Base-by-base conservation (phyloP, 2,329 filamentous ascomycete species). In the Beauveria medogensis region DNA sequence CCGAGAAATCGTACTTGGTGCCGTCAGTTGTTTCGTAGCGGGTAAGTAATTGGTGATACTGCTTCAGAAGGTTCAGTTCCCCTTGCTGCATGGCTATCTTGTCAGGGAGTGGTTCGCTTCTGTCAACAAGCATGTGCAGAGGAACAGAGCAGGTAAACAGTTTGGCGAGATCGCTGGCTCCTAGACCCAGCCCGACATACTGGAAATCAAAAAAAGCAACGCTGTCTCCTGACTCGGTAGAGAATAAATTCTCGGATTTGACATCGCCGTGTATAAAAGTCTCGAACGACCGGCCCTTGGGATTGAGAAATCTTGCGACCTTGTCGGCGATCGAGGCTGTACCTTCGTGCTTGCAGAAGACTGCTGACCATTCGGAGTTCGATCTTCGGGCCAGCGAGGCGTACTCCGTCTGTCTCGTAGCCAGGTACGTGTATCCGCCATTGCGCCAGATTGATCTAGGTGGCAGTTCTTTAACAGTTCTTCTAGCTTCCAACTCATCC, bases 191-290 rank as follows among this genome's bases (percentile, higher is more conserved):
- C 0, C 87, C 87, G 0, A 82, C 79, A 65, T 89, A 89, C 65
- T 89, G 86, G 60, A 89, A 89, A 68, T 89, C 87, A 66, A 85
- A 88, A 64, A 89, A 86, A 0, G 83, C 85, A 2, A 85, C 83
- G 3, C 73, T 62, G 2, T 80, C 71, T 1, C 82, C 83, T 0
- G 69, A 64, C 0, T 67, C 61, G 0, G 74, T 83, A 0, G 82
- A 83, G 66, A 88, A 88, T 7, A 89, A 76, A 62, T 89, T 89
- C 65, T 88, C 85, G 0, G 82, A 86, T 69, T 89, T 89, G 56
- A 88, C 85, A 61, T 89, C 86, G 8, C 86, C 86, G 66, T 89
- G 86, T 8, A 89, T 82, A 18, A 83, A 77, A 0, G 85, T 85
- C 64, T 87, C 77, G 1, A 77, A 74, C 0, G 72, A 60, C 16